phyloP scores from a whole-genome alignment of 23 red algal species.

The Gracilaria vermiculophylla region DNA sequence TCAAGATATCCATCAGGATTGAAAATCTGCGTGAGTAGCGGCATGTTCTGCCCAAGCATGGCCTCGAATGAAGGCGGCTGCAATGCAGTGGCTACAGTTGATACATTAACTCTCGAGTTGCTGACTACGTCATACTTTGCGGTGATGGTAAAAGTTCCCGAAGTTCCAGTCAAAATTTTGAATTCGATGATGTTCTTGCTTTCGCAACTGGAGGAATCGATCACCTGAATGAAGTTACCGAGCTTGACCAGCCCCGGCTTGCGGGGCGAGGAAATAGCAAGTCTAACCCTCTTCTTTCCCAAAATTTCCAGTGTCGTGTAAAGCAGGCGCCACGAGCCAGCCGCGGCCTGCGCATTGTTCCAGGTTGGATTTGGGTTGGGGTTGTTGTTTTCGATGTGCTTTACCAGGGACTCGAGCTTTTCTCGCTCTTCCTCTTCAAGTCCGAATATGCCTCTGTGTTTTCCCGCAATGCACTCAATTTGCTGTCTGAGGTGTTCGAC shows the following conservation, averaged over 20 bases:
- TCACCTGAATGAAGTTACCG: constrained; percentile 71
- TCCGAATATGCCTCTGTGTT: constrained; percentile 79
- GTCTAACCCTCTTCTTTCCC: constrained; percentile 45
- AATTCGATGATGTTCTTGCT: constrained; percentile 71
- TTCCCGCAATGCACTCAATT: constrained; percentile 41
- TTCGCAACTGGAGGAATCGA: constrained; percentile 43
- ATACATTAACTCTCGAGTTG: constrained; percentile 39
- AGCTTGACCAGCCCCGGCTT: constrained; percentile 80
- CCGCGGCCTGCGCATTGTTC: constrained; percentile 8
- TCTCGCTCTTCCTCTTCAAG: constrained; percentile 47
- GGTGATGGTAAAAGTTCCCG: constrained; percentile 66
- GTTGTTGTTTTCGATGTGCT: background rate
- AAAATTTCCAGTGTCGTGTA: constrained; percentile 80
- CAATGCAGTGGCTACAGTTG: constrained; percentile 5
- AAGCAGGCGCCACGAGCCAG: constrained; percentile 71
- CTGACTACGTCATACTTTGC: constrained; percentile 46
- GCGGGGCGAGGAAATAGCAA: constrained; percentile 46
- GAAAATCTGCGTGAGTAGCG: constrained; percentile 69
- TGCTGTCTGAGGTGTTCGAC: constrained; percentile 1
- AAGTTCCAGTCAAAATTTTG: constrained; percentile 29
- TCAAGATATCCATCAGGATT: constrained; percentile 78
- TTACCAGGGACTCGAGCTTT: constrained; percentile 1
- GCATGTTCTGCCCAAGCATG: constrained; percentile 62
- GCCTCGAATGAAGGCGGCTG: constrained; percentile 50
- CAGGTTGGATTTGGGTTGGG: constrained; percentile 20